Base-by-base conservation (phyloP, 208 protist genomes). In the Porcisia deanei region DNA sequence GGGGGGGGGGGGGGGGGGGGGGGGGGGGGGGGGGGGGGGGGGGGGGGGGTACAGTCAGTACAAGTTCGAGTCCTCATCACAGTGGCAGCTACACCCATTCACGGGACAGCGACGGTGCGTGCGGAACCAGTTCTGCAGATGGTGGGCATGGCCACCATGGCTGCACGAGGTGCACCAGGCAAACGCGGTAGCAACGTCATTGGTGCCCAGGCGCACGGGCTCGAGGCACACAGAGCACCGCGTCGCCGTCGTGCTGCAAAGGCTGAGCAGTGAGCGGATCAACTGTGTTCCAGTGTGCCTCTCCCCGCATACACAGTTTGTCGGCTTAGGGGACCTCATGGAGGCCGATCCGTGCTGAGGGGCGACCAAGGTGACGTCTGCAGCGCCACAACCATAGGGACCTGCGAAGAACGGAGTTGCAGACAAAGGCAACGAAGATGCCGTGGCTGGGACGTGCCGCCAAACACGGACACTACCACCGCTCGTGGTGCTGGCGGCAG, bases 81-180 rank as follows among this genome's bases (percentile, higher is more conserved):
- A 98, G 67, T 86, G 88, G 76, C 94, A 98, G 52, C 61, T 69
- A 55, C 94, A 98, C 8, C 84, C 91, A 52, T 88, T 76, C 18
- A 93, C 85, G 0, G 94, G 85, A 65, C 94, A 98, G 25, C 79
- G 77, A 16, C 79, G 84, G 73, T 98, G 94, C 9, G 67, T 81
- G 49, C 61, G 41, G 74, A 98, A 98, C 92, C 94, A 98, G 58
- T 84, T 71, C 69, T 83, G 83, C 30, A 98, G 71, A 77, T 98
- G 94, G 58, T 86, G 73, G 1, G 82, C 85, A 81, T 98, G 94
- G 0, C 94, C 94, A 37, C 94, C 94, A 58, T 98, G 94, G 37
- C 76, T 69, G 70, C 94, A 98, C 7, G 82, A 82, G 1, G 89
- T 87, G 73, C 94, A 98, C 89, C 90, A 96, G 68, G 86, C 89